These are phyloP conservation scores for Comarum palustre DNA, from an alignment of 306 rosid species.

Conservation along the genomic window DNA sequence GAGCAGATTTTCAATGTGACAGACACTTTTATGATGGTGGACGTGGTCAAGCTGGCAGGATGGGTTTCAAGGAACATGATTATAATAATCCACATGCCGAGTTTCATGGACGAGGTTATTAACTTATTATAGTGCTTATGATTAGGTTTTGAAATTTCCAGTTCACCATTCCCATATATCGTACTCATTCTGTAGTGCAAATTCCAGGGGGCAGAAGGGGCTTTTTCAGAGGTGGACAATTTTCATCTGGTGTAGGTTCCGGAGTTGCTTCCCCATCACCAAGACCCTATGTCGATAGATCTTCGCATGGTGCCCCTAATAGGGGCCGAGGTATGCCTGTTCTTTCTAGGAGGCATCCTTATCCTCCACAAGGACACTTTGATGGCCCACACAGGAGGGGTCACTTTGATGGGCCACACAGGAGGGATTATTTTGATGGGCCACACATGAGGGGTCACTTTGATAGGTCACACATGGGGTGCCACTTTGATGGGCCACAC, in stretches of 20 bases:
- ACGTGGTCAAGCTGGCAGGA: conserved; percentile 47
- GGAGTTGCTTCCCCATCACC: conserved; percentile 43
- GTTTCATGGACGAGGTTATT: conserved; percentile 48
- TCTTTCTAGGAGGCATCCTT: conserved; percentile 54
- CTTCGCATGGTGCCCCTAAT: conserved; percentile 49
- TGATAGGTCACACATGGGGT: background rate
- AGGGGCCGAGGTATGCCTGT: conserved; percentile 47
- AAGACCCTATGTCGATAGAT: conserved; percentile 45
- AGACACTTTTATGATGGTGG: conserved; percentile 47
- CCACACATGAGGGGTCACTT: background rate
- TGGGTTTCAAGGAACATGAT: conserved; percentile 39
- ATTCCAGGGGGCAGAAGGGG: conserved; percentile 53
- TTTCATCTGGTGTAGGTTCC: conserved; percentile 40
- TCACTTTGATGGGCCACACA: conserved; percentile 37
- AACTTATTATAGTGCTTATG: conserved; percentile 9
- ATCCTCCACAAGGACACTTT: conserved; percentile 48
- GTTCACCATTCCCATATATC: background rate
- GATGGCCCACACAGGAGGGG: conserved; percentile 45
- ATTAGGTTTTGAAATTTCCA: conserved; percentile 11
- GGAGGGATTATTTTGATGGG: background rate
- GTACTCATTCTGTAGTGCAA: conserved; percentile 5
- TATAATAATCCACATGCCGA: conserved; percentile 37
- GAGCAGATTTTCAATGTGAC: conserved; percentile 43
- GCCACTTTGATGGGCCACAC: background rate
- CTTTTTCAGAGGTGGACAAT: conserved; percentile 42